Conservation (phyloP, 495 filamentous ascomycete species). For the Hyphodiscus hymeniophilus region DNA sequence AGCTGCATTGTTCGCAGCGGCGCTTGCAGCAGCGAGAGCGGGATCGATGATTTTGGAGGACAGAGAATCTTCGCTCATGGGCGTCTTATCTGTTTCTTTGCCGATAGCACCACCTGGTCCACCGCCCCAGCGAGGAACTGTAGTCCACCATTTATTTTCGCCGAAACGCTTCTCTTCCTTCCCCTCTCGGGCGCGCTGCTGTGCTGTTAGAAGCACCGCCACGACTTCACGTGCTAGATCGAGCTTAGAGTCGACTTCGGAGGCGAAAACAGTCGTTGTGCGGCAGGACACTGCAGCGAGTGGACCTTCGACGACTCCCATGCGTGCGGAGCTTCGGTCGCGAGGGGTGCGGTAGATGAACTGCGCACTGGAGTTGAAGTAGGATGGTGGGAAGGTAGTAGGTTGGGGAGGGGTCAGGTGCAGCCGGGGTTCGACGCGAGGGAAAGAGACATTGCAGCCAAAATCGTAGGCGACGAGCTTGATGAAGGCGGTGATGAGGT, state of each 20-base stretch:
- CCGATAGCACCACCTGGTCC: conserved; percentile 56
- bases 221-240: conserved; percentile 70
- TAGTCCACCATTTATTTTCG: conserved; percentile 77
- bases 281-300: conserved; percentile 53
- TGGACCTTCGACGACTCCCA: conserved; percentile 71
- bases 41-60: background rate
- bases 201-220: conserved; percentile 66
- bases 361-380: conserved; percentile 42
- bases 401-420: conserved; percentile 44
- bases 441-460: conserved; percentile 58
- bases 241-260: conserved; percentile 42
- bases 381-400: conserved; percentile 29
- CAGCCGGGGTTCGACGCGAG: conserved; percentile 55
- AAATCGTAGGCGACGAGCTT: conserved; percentile 77
- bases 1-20: too few species aligned
- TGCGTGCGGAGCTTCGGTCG: conserved; percentile 60
- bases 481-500: conserved; percentile 60
- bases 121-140: conserved; percentile 66
- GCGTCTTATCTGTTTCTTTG: conserved; percentile 29
- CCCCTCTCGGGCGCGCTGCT: conserved; percentile 72
- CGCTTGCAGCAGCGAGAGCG: conserved; percentile 19
- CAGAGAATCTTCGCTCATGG: background rate
- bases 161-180: conserved; percentile 56
- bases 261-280: conserved; percentile 39
- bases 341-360: conserved; percentile 60